phyloP scores from a whole-genome alignment of 176 grass and related monocot species.

The Cenchrus fungigraminus region DNA sequence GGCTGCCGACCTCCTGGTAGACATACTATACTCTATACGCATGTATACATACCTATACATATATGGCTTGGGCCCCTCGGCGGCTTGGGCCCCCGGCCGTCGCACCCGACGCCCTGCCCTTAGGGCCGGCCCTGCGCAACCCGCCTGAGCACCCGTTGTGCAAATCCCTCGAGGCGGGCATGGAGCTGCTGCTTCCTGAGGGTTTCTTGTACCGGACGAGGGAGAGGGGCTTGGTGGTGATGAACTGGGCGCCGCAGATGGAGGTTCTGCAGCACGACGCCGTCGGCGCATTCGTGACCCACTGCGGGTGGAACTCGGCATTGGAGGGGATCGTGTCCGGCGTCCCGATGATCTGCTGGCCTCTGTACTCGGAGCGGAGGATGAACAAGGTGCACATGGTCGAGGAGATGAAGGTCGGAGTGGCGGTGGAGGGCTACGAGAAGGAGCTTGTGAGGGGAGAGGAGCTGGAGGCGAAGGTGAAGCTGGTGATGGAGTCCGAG shows the following conservation, averaged over 20 bases:
- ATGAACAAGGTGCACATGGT: slow-evolving; percentile 49
- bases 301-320: slow-evolving; percentile 60
- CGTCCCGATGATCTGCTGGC: too few relatives aligned
- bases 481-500: slow-evolving; percentile 62
- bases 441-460: slow-evolving; percentile 45
- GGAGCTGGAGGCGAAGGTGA: slow-evolving; percentile 65
- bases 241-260: slow-evolving; percentile 49
- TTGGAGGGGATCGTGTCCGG: slow-evolving; percentile 35
- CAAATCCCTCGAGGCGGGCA: neutral
- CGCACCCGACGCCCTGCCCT: too few relatives aligned
- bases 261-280: slow-evolving; percentile 46
- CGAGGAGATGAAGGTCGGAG: slow-evolving; percentile 53
- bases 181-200: slow-evolving; percentile 38
- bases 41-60: too few relatives aligned
- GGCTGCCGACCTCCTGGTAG: too few relatives aligned
- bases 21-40: too few relatives aligned
- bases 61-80: too few relatives aligned
- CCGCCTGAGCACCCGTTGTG: neutral
- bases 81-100: too few relatives aligned
- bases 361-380: slow-evolving; percentile 41
- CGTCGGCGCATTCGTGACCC: slow-evolving; percentile 53
- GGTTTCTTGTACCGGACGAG: neutral
- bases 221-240: slow-evolving; percentile 32
- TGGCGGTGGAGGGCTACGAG: slow-evolving; percentile 65
- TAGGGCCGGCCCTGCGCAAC: slow-evolving; percentile 2